Conservation (phyloP, 176 grass and related monocot species). For the Hsuehochloa calcarea region DNA sequence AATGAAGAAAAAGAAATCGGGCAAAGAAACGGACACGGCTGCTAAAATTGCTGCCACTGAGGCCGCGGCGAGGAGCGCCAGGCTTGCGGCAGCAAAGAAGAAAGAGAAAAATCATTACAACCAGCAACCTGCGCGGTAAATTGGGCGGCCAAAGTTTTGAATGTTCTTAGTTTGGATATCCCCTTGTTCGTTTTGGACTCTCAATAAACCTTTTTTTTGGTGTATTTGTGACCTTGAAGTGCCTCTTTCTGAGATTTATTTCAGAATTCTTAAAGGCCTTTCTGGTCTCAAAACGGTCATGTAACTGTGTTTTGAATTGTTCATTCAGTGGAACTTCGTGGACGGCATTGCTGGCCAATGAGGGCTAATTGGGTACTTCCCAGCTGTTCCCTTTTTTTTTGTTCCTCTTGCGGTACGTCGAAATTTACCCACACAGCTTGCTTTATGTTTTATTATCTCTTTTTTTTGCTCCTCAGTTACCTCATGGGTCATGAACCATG, state of each 20-base stretch:
- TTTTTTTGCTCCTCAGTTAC: neutral
- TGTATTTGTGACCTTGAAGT: slow-evolving; percentile 29
- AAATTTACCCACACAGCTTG: neutral
- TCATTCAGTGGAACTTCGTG: slow-evolving; percentile 42
- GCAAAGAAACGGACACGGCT: slow-evolving; percentile 72
- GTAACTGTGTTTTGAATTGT: slow-evolving; percentile 57
- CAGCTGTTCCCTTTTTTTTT: neutral
- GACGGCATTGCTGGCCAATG: slow-evolving; percentile 35
- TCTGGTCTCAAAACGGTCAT: slow-evolving; percentile 42
- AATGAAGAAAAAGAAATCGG: slow-evolving; percentile 93
- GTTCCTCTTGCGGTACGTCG: neutral
- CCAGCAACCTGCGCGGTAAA: slow-evolving; percentile 93
- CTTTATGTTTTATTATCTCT: neutral
- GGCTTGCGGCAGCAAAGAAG: slow-evolving; percentile 88
- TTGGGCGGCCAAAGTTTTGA: slow-evolving; percentile 44
- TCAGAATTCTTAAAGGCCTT: slow-evolving; percentile 37
- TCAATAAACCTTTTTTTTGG: slow-evolving; percentile 46
- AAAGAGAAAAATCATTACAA: slow-evolving; percentile 99
- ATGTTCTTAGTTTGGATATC: slow-evolving; percentile 46
- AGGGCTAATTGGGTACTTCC: neutral
- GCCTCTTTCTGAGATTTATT: slow-evolving; percentile 50
- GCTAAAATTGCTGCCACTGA: slow-evolving; percentile 76
- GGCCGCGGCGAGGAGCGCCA: slow-evolving; percentile 81
- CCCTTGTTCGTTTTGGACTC: slow-evolving; percentile 66
- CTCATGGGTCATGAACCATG: neutral